These are phyloP conservation scores for Cystoderma amianthinum DNA, from an alignment of 768 basidiomycete species.

Conservation along the genomic window DNA sequence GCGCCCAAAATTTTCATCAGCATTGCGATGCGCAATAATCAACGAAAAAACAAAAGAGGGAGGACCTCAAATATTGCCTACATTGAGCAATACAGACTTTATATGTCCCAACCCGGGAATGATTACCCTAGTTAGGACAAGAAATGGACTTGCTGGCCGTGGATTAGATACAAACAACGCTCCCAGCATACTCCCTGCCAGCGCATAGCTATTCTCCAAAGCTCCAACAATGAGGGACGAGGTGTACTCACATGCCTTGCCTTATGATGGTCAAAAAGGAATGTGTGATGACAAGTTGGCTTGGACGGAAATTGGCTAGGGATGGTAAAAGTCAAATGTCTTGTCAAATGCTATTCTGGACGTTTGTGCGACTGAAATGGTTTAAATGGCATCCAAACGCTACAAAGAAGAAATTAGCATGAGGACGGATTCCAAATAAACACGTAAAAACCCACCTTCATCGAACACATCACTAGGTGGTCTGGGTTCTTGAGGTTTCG, in stretches of 20 bases:
- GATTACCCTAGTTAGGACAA: neutral
- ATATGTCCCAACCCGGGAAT: neutral
- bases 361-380: no score
- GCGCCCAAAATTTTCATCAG: slow-evolving; percentile 3
- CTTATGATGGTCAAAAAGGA: neutral
- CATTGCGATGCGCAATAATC: neutral
- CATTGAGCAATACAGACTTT: neutral
- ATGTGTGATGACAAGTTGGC: no score
- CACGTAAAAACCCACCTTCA: no score
- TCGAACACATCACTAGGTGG: no score
- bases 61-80: no score
- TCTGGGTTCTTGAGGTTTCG: no score
- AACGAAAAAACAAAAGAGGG: neutral
- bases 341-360: no score
- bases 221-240: neutral
- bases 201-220: neutral
- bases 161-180: neutral
- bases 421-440: no score
- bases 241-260: neutral
- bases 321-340: no score
- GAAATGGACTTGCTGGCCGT: neutral
- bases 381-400: no score
- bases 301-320: no score
- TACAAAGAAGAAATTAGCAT: no score
- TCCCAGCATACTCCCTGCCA: neutral